These are phyloP conservation scores for Cladosporium colombiae DNA, from an alignment of 2,329 filamentous ascomycete genomes.

Conservation along the genomic window DNA sequence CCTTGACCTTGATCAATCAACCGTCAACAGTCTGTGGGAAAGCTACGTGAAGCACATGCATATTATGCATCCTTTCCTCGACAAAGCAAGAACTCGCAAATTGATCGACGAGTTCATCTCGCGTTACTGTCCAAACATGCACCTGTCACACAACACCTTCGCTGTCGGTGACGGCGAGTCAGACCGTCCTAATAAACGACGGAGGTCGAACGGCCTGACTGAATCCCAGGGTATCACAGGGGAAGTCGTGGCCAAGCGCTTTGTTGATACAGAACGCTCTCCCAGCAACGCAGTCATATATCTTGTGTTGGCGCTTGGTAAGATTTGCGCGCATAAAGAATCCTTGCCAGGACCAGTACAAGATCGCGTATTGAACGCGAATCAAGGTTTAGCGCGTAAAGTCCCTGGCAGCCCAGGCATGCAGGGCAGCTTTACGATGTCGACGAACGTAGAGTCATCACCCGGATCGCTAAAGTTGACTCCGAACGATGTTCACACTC, in stretches of 20 bases:
- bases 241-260: conserved; percentile 6
- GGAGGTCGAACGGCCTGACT: conserved; percentile 34
- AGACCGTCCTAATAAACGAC: conserved; percentile 33
- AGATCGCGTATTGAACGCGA: conserved; percentile 43
- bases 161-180: conserved; percentile 28
- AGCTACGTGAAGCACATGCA: conserved; percentile 64
- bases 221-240: conserved; percentile 9
- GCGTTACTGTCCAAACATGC: conserved; percentile 43
- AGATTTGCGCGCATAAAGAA: conserved; percentile 65
- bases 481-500: conserved; percentile 33
- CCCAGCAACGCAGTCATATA: conserved; percentile 82
- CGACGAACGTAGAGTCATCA: conserved; percentile 38
- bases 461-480: conserved; percentile 43
- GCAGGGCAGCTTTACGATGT: conserved; percentile 31
- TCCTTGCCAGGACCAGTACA: conserved; percentile 59
- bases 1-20: conserved; percentile 55
- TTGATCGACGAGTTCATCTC: conserved; percentile 56
- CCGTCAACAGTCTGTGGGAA: conserved; percentile 52
- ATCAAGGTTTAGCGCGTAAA: conserved; percentile 40
- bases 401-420: conserved; percentile 26
- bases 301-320: conserved; percentile 83
- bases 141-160: conserved; percentile 28
- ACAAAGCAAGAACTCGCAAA: conserved; percentile 52
- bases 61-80: conserved; percentile 64
- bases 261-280: conserved; percentile 55